Conservation (phyloP, 306 rosid species). For the Cotoneaster glaucophyllus region DNA sequence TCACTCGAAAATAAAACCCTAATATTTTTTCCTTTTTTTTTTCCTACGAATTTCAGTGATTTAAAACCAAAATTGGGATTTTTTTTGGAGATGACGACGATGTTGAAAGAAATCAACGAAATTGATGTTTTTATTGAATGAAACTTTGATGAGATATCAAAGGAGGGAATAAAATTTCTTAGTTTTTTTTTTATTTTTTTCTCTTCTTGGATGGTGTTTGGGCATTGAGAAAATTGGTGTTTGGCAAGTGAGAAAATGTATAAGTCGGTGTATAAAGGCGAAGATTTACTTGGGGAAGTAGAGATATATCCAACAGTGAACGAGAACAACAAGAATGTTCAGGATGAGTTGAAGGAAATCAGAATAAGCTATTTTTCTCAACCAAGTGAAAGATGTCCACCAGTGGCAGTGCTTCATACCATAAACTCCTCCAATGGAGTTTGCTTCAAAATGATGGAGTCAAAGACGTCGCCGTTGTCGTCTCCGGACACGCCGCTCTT, state of each 20-base stretch:
- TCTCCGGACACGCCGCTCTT: conserved; percentile 68
- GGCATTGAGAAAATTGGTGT: conserved; percentile 32
- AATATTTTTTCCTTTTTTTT: neutral
- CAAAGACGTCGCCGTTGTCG: conserved; percentile 52
- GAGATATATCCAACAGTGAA: conserved; percentile 70
- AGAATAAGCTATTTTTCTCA: conserved; percentile 79
- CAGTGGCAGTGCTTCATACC: conserved; percentile 97
- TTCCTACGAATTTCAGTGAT: conserved; percentile 19
- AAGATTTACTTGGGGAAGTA: conserved; percentile 86
- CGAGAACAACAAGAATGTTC: conserved; percentile 27
- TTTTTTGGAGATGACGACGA: conserved; percentile 39
- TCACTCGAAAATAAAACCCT: conserved; percentile 33
- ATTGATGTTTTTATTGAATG: conserved; percentile 18
- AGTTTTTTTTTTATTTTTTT: neutral
- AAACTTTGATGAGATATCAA: conserved; percentile 37
- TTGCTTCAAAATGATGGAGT: conserved; percentile 99
- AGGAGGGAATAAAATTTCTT: neutral
- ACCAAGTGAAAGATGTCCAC: conserved; percentile 98
- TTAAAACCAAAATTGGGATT: conserved; percentile 58
- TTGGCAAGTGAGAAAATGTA: conserved; percentile 45
- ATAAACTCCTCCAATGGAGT: conserved; percentile 67
- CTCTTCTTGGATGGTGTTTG: conserved; percentile 13
- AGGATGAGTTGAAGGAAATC: conserved; percentile 80
- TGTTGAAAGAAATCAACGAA: conserved; percentile 30
- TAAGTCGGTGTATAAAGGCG: conserved; percentile 76